Evolutionary conservation across 2,329 filamentous ascomycete genomes (phyloP).

Genomic region (Hypocrella siamensis): DNA sequence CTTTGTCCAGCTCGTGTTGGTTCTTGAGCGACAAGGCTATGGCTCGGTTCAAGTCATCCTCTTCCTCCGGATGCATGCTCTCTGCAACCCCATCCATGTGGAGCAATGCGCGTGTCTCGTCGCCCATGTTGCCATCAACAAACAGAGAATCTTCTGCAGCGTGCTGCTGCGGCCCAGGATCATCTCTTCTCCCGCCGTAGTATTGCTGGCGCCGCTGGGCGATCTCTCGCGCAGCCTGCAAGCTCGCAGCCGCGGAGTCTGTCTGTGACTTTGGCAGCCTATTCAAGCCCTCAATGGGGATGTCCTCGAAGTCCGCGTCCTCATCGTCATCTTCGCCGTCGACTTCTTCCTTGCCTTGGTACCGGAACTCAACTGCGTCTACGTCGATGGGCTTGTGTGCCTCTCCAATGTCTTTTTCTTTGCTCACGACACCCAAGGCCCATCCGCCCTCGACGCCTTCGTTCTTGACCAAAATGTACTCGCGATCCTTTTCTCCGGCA

Average conservation of each 20-base stretch:
- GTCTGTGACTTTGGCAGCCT: constrained; percentile 47
- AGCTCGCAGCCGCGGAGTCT: constrained; percentile 8
- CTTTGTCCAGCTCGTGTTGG: constrained; percentile 29
- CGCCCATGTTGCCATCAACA: constrained; percentile 17
- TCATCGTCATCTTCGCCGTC: constrained; percentile 61
- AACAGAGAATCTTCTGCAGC: constrained; percentile 37
- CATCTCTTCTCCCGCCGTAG: constrained; percentile 8
- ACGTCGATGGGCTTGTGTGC: constrained; percentile 85
- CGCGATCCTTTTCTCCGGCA: constrained; percentile 72
- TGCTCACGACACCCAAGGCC: constrained; percentile 86
- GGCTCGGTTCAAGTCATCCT: constrained; percentile 57
- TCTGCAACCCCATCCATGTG: constrained; percentile 20
- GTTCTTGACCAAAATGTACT: constrained; percentile 94
- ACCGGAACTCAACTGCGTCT: constrained; percentile 47
- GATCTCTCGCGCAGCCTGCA: constrained; percentile 12
- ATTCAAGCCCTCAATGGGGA: constrained; percentile 82
- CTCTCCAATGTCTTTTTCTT: constrained; percentile 63
- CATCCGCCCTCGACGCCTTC: constrained; percentile 89
- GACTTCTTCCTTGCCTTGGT: constrained; percentile 41
- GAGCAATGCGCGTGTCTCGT: constrained; percentile 6
- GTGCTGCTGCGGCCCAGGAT: constrained; percentile 18
- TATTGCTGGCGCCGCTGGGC: constrained; percentile 12
- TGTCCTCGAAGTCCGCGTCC: constrained; percentile 73
- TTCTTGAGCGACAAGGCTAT: constrained; percentile 73
- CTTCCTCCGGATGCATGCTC: constrained; percentile 19